These are phyloP conservation scores for Golovinomyces cichoracearum DNA, from an alignment of 2,329 filamentous ascomycete genomes.

Conservation along the genomic window DNA sequence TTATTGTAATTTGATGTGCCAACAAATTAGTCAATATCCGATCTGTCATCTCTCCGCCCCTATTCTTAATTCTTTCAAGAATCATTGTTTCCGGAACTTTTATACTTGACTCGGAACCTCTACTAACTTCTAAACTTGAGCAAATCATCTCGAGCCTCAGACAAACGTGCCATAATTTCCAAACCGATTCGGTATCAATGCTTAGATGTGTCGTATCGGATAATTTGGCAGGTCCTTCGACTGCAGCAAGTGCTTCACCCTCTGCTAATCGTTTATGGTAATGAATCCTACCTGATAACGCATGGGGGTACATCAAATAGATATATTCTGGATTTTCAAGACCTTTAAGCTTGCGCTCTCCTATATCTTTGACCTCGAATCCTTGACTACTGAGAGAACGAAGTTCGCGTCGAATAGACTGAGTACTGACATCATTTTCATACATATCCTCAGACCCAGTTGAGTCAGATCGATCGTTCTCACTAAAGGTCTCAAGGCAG, in stretches of 20 bases:
- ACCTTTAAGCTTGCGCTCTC: constrained; percentile 83
- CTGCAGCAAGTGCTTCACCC: constrained; percentile 19
- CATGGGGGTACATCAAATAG: constrained; percentile 83
- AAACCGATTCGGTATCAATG: constrained; percentile 53
- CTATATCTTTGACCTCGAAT: constrained; percentile 90
- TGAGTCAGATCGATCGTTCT: constrained; percentile 46
- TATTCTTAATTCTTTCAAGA: constrained; percentile 43
- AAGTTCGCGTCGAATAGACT: constrained; percentile 64
- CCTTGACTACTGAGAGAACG: constrained; percentile 69
- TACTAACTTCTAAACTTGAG: constrained; percentile 52
- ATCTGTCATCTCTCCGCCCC: constrained; percentile 70
- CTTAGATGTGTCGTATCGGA: constrained; percentile 38
- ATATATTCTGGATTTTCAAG: constrained; percentile 92
- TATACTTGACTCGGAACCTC: constrained; percentile 26
- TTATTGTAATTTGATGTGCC: constrained; percentile 82
- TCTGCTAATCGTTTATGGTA: constrained; percentile 24
- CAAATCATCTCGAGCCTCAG: constrained; percentile 82
- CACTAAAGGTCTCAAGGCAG: constrained; percentile 68
- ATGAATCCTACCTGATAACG: constrained; percentile 54
- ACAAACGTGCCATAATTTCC: constrained; percentile 72
- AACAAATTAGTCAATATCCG: constrained; percentile 68
- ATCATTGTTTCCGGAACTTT: constrained; percentile 63
- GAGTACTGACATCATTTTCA: constrained; percentile 47
- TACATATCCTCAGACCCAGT: constrained; percentile 47
- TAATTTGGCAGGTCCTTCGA: constrained; percentile 28